Percentiles rank a stretch among this genome's conserved stretches.
Evolutionary conservation across 2,329 filamentous ascomycete species (phyloP).

Genomic region (Paradendryphiella salina): DNA sequence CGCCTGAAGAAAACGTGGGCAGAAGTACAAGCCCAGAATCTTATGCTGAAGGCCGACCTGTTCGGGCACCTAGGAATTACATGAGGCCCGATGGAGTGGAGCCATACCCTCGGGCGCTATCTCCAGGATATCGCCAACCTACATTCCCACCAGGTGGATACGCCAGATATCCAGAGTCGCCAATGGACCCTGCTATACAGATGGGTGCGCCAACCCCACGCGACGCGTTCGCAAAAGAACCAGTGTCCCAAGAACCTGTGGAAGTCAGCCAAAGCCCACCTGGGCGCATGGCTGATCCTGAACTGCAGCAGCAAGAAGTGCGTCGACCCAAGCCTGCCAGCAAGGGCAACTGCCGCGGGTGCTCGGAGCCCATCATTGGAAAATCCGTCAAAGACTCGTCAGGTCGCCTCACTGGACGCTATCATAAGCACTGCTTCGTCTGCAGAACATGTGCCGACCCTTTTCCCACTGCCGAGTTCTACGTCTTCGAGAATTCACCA

Average conservation of each 20-base stretch:
- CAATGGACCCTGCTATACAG: constrained; percentile 48
- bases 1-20: constrained; percentile 29
- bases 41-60: constrained; percentile 25
- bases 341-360: constrained; percentile 82
- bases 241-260: constrained; percentile 18
- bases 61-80: constrained; percentile 26
- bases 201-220: constrained; percentile 32
- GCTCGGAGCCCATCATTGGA: constrained; percentile 74
- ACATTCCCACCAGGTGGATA: constrained; percentile 14
- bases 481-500: constrained; percentile 82
- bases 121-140: constrained; percentile 20
- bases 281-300: constrained; percentile 17
- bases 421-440: constrained; percentile 93
- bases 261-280: constrained; percentile 15
- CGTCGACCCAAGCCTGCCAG: constrained; percentile 49
- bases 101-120: constrained; percentile 26
- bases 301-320: constrained; percentile 20
- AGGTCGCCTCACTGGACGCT: constrained; percentile 86
- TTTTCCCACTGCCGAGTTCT: constrained; percentile 88
- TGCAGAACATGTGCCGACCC: constrained; percentile 81
- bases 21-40: constrained; percentile 39
- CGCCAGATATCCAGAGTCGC: constrained; percentile 41
- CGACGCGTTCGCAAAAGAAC: constrained; percentile 13
- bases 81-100: constrained; percentile 28
- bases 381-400: constrained; percentile 95